Percentiles rank a stretch among this genome's conserved stretches.
These are phyloP conservation scores for Basidiobolus heterosporus DNA, from an alignment of 371 early-diverging fungal genomes.

Conservation along the genomic window DNA sequence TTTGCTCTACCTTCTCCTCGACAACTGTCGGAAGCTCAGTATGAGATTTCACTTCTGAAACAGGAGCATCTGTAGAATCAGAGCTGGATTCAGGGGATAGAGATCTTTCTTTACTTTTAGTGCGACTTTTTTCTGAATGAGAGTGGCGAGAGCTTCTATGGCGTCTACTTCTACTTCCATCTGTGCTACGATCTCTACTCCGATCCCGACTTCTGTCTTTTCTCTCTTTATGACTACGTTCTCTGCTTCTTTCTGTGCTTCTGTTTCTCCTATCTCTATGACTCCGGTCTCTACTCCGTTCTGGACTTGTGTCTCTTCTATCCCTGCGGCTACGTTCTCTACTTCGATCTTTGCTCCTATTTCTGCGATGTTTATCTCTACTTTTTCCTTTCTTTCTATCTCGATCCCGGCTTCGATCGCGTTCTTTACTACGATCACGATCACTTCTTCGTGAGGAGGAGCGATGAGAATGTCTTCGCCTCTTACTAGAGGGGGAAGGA, in stretches of 20 bases:
- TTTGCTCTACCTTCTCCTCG: not conserved
- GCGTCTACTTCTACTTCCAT: constrained; percentile 7
- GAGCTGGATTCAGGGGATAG: constrained; percentile 3
- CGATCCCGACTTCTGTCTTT: constrained; percentile 13
- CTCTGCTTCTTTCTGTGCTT: constrained; percentile 10
- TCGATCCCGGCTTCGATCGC: constrained; percentile 8
- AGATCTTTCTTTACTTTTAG: constrained; percentile 7
- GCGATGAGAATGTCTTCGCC: too few relatives aligned
- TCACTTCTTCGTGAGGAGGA: too few relatives aligned
- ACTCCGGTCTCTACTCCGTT: too few relatives aligned
- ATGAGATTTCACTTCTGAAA: not conserved
- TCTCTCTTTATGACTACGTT: constrained; percentile 8
- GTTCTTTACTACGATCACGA: not conserved
- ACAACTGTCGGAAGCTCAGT: not conserved
- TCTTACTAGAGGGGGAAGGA: too few relatives aligned
- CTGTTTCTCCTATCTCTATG: too few relatives aligned
- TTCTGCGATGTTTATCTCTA: too few relatives aligned
- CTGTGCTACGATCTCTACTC: constrained; percentile 11
- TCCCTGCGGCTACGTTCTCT: too few relatives aligned
- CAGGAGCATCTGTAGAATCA: not conserved
- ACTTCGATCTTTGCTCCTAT: too few relatives aligned
- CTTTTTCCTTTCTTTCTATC: constrained; percentile 6
- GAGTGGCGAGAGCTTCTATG: constrained; percentile 1
- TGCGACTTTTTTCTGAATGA: constrained; percentile 4
- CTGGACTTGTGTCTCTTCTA: too few relatives aligned